Conservation (phyloP, 129 eudicot species). For the Flaveria sonorensis region DNA sequence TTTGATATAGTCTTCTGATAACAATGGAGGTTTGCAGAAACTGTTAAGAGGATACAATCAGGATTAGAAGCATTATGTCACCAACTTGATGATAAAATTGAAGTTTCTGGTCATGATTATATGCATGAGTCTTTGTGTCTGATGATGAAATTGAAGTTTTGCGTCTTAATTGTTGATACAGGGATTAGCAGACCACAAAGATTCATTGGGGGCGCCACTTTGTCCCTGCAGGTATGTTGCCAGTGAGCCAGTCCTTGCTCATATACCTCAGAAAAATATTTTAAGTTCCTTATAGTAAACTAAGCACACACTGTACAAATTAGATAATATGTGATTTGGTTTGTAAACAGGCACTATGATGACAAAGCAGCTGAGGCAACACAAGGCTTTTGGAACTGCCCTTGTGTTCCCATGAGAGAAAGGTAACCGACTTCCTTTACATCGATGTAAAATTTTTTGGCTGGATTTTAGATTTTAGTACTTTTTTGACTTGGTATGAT, state of each 20-base stretch:
- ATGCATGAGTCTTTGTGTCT: neutral
- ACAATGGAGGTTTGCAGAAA: neutral
- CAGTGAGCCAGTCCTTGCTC: neutral
- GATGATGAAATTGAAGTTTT: neutral
- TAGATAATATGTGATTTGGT: constrained; percentile 20
- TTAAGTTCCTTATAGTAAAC: neutral
- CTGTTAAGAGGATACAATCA: neutral
- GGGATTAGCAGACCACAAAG: constrained; percentile 85
- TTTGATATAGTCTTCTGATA: neutral
- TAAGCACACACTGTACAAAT: neutral
- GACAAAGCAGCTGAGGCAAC: constrained; percentile 81
- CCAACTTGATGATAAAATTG: neutral
- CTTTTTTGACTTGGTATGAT: neutral
- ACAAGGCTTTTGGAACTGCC: constrained; percentile 96
- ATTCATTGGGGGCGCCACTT: constrained; percentile 79
- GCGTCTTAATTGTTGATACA: constrained; percentile 23
- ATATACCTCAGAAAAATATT: no score
- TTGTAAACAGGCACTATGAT: constrained; percentile 76
- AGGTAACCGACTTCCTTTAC: constrained; percentile 45
- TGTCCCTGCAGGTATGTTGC: constrained; percentile 64
- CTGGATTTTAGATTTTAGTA: neutral
- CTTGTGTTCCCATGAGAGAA: constrained; percentile 99
- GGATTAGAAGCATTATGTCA: neutral
- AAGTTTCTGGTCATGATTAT: neutral
- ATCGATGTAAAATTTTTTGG: neutral